Base-by-base conservation (phyloP, 192 early-diverging fungal species). In the Radiomyces spectabilis region DNA sequence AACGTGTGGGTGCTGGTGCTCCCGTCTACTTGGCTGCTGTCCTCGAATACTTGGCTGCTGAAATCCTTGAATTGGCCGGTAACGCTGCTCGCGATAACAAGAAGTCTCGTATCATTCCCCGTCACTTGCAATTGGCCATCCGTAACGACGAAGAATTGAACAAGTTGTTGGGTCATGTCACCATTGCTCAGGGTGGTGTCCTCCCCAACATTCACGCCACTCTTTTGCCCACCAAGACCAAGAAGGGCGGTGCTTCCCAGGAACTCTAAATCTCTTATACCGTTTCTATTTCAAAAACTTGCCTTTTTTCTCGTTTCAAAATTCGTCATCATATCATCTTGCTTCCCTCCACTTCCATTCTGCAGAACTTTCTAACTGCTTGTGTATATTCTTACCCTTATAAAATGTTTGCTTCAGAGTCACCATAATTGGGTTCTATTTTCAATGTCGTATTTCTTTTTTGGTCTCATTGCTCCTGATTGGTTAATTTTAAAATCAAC, bases 81-180 rank as follows among this genome's bases (percentile, higher is more conserved):
- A 92, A 94, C 66, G 91, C 91, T 51, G 87, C 89, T 51, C 84
- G 88, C 61, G 88, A 91, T 74, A 91, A 91, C 83, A 91, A 91
- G 78, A 91, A 89, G 78, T 72, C 81, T 50, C 86, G 91, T 76
- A 91, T 93, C 64, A 89, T 92, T 55, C 91, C 91, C 50, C 83
- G 91, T 46, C 90, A 93, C 75, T 68, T 90, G 37, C 89, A 90
- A 76, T 80, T 92, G 50, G 86, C 88, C 75, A 90, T 92, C 80
- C 72, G 89, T 50, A 91, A 91, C 74, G 88, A 92, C 71, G 88
- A 91, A 65, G 91, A 93, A 72, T 69, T 93, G 55, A 93, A 92
- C 85, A 92, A 89, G 77, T 76, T 93, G 48, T 85, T 93, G 53
- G 85, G 85, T 55, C 80, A 79, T 65, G 89, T 93, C 60, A 92